Conservation (phyloP, 768 basidiomycete species). For the Mycena latifolia region DNA sequence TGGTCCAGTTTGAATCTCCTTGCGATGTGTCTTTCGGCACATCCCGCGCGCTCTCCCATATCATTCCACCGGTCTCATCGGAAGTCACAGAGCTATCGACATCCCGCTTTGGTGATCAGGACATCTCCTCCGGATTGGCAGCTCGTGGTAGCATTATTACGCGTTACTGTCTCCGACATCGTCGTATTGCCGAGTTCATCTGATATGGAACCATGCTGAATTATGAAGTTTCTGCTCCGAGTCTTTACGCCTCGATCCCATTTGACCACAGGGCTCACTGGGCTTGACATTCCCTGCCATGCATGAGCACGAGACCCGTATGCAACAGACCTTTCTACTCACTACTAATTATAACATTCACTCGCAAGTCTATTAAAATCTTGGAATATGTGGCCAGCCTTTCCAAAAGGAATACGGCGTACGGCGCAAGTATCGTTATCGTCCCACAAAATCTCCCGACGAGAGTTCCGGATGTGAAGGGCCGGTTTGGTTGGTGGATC, state of each 20-base stretch:
- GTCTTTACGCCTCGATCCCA: not conserved
- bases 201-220: not conserved
- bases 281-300: slow-evolving; percentile 12
- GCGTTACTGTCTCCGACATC: slow-evolving; percentile 6
- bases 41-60: not conserved
- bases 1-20: not conserved
- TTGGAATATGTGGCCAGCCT: not conserved
- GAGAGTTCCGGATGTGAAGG: slow-evolving; percentile 1
- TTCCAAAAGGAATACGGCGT: not conserved
- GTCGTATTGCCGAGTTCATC: not conserved
- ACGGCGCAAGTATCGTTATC: slow-evolving; percentile 14
- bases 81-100: slow-evolving; percentile 8
- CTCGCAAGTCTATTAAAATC: slow-evolving; percentile 23
- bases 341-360: not conserved
- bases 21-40: slow-evolving; percentile 7
- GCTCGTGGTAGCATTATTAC: slow-evolving; percentile 6
- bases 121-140: not conserved
- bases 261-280: slow-evolving; percentile 3
- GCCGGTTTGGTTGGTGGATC: slow-evolving; percentile 9
- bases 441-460: slow-evolving; percentile 9
- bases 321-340: not conserved
- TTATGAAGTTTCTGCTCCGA: not conserved
- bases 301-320: slow-evolving; percentile 4
- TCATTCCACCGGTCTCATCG: slow-evolving; percentile 17
- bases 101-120: not conserved